These are phyloP conservation scores for Abortiporus biennis DNA, from an alignment of 1,284 basidiomycete genomes.

Conservation along the genomic window DNA sequence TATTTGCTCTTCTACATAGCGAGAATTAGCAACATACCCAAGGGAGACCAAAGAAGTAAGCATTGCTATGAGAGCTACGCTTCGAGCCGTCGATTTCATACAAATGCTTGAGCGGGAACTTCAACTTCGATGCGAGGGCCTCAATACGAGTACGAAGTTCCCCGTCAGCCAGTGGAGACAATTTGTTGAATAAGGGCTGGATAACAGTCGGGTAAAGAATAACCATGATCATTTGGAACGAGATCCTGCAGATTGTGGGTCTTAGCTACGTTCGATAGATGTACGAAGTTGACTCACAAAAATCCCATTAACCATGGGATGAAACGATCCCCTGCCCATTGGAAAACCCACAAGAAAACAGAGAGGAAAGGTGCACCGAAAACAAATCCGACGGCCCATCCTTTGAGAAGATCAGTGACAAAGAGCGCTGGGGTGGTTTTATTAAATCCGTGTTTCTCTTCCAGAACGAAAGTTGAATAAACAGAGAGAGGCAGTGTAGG, in stretches of 20 bases:
- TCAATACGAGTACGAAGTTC: slow-evolving; percentile 76
- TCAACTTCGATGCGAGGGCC: slow-evolving; percentile 68
- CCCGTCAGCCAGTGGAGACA: slow-evolving; percentile 77
- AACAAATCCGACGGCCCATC: slow-evolving; percentile 65
- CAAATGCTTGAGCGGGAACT: slow-evolving; percentile 91
- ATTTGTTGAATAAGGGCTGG: slow-evolving; percentile 95
- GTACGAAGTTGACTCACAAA: slow-evolving; percentile 41
- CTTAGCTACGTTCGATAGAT: background rate
- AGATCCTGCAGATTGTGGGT: slow-evolving; percentile 42
- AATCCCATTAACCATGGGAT: slow-evolving; percentile 88
- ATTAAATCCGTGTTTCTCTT: slow-evolving; percentile 96
- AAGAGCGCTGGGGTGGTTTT: slow-evolving; percentile 81
- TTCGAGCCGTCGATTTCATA: slow-evolving; percentile 98
- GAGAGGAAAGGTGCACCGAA: slow-evolving; percentile 89
- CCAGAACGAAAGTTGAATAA: slow-evolving; percentile 91
- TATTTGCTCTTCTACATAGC: too few species aligned
- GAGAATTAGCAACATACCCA: slow-evolving; percentile 61
- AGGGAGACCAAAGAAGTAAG: slow-evolving; percentile 91
- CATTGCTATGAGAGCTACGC: slow-evolving; percentile 91
- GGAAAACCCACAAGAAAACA: slow-evolving; percentile 83
- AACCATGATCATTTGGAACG: slow-evolving; percentile 82
- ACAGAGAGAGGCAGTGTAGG: slow-evolving; percentile 70
- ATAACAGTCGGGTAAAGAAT: slow-evolving; percentile 87
- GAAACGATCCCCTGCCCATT: slow-evolving; percentile 88
- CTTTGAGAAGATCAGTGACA: slow-evolving; percentile 76